phyloP scores from a whole-genome alignment of 768 basidiomycete genomes.

The Trametes punicea region DNA sequence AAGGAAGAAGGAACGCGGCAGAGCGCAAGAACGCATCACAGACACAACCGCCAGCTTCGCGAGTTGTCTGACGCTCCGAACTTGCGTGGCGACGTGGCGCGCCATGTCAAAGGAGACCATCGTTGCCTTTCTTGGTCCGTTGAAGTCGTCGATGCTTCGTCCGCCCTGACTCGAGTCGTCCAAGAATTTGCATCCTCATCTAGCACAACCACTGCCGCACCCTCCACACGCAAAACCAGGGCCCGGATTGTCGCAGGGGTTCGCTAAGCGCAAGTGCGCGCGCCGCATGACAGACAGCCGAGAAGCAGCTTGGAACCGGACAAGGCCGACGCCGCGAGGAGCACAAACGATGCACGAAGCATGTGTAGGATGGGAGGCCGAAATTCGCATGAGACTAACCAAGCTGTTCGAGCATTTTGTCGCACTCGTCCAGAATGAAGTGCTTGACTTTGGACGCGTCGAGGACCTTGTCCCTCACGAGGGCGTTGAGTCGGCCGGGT shows the following conservation, averaged over 20 bases:
- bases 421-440: constrained; percentile 99
- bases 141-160: constrained; percentile 16
- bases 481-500: constrained; percentile 94
- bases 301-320: constrained; percentile 25
- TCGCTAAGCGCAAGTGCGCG: constrained; percentile 29
- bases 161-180: constrained; percentile 7
- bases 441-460: constrained; percentile 97
- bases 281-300: constrained; percentile 37
- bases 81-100: constrained; percentile 17
- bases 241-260: constrained; percentile 25
- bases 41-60: constrained; percentile 1
- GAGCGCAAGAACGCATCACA: constrained; percentile 15
- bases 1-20: constrained; percentile 14
- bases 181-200: constrained; percentile 19
- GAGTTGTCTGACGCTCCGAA: constrained; percentile 4
- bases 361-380: constrained; percentile 47
- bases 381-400: constrained; percentile 94
- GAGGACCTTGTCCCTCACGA: constrained; percentile 91
- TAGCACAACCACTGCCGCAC: constrained; percentile 19
- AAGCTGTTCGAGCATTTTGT: constrained; percentile 99
- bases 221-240: constrained; percentile 23
- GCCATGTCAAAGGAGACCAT: constrained; percentile 9
- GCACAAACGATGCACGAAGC: constrained; percentile 46
- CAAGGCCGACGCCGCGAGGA: constrained; percentile 36
- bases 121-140: constrained; percentile 14